Evolutionary conservation across 768 basidiomycete genomes (phyloP), one percentile per base, ranked within the genome.

Genomic region (Suillus hirtellus): DNA sequence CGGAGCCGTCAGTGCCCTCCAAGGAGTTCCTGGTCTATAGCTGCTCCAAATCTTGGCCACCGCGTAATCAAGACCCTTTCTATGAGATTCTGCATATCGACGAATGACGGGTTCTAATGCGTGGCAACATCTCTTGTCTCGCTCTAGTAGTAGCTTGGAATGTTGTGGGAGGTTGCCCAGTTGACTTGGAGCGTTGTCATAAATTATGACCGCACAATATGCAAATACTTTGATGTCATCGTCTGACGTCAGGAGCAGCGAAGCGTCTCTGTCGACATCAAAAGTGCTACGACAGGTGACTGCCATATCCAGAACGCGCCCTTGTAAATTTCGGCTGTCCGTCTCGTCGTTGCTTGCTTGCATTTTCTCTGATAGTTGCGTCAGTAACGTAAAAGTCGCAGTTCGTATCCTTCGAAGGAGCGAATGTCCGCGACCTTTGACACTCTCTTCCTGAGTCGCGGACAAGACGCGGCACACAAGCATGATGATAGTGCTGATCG

Each of bases 381-480:
- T 42, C 59, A 79, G 73, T 79, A 83, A 84, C 5, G 63, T 60
- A 37, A 76, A 73, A 5, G 73, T 65, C 24, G 72, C 72, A 11
- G 49, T 15, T 24, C 82, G 75, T 40, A 75, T 70, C 19, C 60
- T 64, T 3, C 70, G 73, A 42, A 82, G 72, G 15, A 81, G 69
- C 6, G 2, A 27, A 53, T 71, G 67, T 11, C 67, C 70, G 2
- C 63, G 56, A 15, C 54, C 6, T 17, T 71, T 63, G 31, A 78
- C 42, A 11, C 24, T 43, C 3, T 44, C 21, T 37, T 60, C 44
- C 9, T 34, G 54, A 19, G 59, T 61, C 27, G 76, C 75, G 0
- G 75, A 68, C 38, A 82, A 68, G 3, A 83, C 60, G 31, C 83
- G 80, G 63, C 68, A 65, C 10, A 70, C 67, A 6, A 84, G 65